phyloP scores from a whole-genome alignment of 2,329 filamentous ascomycete species.

The Blastomyces emzantsi region DNA sequence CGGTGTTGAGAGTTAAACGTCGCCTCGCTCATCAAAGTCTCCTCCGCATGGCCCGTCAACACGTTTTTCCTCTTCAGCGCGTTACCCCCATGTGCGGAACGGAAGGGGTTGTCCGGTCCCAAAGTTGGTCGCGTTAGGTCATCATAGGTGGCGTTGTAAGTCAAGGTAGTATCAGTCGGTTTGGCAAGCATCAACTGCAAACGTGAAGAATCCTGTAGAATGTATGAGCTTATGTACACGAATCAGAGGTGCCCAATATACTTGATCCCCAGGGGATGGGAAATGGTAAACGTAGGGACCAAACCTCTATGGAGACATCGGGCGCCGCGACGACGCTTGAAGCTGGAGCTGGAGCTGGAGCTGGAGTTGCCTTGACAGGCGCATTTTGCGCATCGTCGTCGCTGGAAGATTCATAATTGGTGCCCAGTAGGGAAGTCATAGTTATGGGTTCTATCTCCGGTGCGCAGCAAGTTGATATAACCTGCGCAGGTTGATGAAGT shows the following conservation, averaged over 20 bases:
- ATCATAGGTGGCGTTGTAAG: conserved; percentile 56
- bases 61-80: conserved; percentile 68
- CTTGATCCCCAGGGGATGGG: not conserved
- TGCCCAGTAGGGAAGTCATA: conserved; percentile 39
- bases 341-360: conserved; percentile 25
- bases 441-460: conserved; percentile 3
- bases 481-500: not conserved
- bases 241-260: not conserved
- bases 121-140: conserved; percentile 57
- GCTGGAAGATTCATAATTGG: conserved; percentile 37
- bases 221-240: conserved; percentile 26
- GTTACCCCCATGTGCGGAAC: conserved; percentile 46
- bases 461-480: not conserved
- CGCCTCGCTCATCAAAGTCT: conserved; percentile 81
- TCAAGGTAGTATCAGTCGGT: conserved; percentile 42
- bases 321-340: conserved; percentile 41
- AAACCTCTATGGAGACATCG: conserved; percentile 49
- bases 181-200: conserved; percentile 46
- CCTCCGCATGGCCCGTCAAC: conserved; percentile 75
- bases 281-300: conserved; percentile 30
- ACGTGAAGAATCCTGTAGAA: conserved; percentile 40
- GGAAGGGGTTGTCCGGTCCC: conserved; percentile 69
- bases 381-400: conserved; percentile 36
- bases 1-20: conserved; percentile 83
- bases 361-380: conserved; percentile 18